Evolutionary conservation across 352 stramenopile genomes (phyloP).

Genomic region (Phytophthora citricola): DNA sequence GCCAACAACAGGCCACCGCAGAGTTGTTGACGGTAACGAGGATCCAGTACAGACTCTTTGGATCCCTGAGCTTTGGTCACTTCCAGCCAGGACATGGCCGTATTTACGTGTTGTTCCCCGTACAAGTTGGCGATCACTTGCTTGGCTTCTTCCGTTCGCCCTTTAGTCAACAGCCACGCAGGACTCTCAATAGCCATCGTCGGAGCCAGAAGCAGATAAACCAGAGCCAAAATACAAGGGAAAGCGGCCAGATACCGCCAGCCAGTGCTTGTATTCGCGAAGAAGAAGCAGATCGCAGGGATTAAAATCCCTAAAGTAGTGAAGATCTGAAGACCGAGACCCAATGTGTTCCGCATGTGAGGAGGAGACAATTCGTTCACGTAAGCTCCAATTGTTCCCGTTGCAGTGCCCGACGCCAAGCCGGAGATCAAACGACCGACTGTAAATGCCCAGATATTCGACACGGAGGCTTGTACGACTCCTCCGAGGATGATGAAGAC

Average conservation of each 20-base stretch:
- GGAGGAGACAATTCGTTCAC: conserved; percentile 48
- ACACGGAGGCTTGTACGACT: conserved; percentile 33
- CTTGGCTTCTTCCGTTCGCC: conserved; percentile 28
- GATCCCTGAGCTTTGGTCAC: conserved; percentile 13
- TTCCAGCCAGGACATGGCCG: conserved; percentile 35
- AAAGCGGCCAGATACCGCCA: conserved; percentile 44
- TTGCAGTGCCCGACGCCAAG: conserved; percentile 31
- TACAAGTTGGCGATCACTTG: conserved; percentile 34
- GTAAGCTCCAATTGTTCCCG: conserved; percentile 22
- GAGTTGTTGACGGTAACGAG: conserved; percentile 23
- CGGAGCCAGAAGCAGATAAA: conserved; percentile 46
- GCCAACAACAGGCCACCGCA: conserved; percentile 13
- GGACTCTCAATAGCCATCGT: conserved; percentile 42
- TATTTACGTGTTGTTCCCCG: conserved; percentile 35
- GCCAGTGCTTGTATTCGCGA: conserved; percentile 41
- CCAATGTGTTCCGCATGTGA: conserved; percentile 44
- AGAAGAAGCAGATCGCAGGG: conserved; percentile 32
- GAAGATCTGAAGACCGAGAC: conserved; percentile 49
- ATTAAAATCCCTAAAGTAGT: conserved; percentile 53
- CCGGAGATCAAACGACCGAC: conserved; percentile 43
- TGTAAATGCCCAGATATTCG: conserved; percentile 30
- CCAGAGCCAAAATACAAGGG: conserved; percentile 42
- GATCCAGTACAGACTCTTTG: conserved; percentile 17
- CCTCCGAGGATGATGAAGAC: conserved; percentile 46
- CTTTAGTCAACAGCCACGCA: conserved; percentile 43